Conservation (phyloP, 1,139 yeast species). For the Kazachstania sp. region DNA sequence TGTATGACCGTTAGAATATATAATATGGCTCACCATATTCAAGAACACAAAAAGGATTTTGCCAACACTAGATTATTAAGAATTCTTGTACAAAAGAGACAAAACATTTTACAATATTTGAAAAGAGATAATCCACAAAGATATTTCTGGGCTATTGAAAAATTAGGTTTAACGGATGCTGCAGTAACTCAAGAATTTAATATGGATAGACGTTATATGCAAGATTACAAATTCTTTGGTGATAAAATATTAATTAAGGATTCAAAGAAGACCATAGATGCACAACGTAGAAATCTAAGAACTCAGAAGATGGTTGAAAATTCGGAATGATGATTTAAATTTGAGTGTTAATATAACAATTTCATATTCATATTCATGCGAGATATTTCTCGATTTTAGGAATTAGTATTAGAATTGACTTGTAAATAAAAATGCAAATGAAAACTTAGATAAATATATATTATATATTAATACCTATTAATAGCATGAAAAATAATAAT, state of each 20-base stretch:
- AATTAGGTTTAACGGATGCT: conserved; percentile 78
- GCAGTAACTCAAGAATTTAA: conserved; percentile 73
- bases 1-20: conserved; percentile 74
- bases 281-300: conserved; percentile 31
- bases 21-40: conserved; percentile 67
- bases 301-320: conserved; percentile 9
- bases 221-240: conserved; percentile 80
- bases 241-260: conserved; percentile 38
- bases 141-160: conserved; percentile 78
- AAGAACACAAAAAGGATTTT: conserved; percentile 65
- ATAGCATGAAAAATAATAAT: too few relatives aligned
- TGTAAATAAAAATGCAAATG: conserved; percentile 4
- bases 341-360: too few relatives aligned
- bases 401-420: background rate
- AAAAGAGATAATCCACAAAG: conserved; percentile 70
- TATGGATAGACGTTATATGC: conserved; percentile 77
- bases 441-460: too few relatives aligned
- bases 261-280: conserved; percentile 38
- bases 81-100: conserved; percentile 83
- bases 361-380: conserved; percentile 2
- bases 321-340: background rate
- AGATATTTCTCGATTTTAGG: too few relatives aligned
- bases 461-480: too few relatives aligned
- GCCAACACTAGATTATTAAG: conserved; percentile 62
- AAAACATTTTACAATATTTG: conserved; percentile 69